These are phyloP conservation scores for Phaeophleospora eucalypticola DNA, from an alignment of 2,329 filamentous ascomycete genomes.

Conservation along the genomic window DNA sequence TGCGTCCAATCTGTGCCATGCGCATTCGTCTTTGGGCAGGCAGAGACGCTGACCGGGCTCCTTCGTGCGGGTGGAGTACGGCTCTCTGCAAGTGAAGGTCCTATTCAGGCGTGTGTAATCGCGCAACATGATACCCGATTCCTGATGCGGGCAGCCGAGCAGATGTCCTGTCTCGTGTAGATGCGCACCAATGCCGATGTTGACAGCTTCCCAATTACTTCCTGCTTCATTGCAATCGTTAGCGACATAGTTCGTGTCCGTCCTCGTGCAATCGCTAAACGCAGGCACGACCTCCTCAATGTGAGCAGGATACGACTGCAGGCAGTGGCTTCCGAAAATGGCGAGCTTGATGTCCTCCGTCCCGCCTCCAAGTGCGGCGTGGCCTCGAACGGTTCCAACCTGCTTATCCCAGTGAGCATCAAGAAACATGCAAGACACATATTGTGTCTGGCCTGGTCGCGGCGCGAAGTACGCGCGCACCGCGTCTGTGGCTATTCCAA, in stretches of 20 bases:
- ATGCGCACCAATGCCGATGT: conserved; percentile 89
- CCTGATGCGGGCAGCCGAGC: conserved; percentile 85
- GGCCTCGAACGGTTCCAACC: conserved; percentile 67
- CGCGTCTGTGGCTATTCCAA: conserved; percentile 70
- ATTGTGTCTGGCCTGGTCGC: conserved; percentile 72
- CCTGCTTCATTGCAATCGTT: conserved; percentile 85
- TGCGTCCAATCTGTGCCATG: conserved; percentile 85
- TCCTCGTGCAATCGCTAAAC: conserved; percentile 86
- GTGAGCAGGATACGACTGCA: conserved; percentile 84
- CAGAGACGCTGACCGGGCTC: conserved; percentile 72
- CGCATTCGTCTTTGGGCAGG: conserved; percentile 74
- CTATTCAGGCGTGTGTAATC: conserved; percentile 84
- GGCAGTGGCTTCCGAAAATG: conserved; percentile 85
- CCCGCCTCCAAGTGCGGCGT: conserved; percentile 77
- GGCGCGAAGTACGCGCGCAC: conserved; percentile 74
- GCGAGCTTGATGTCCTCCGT: conserved; percentile 73
- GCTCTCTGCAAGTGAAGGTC: conserved; percentile 74
- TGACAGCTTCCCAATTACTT: conserved; percentile 92
- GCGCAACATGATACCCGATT: conserved; percentile 84
- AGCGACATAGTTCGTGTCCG: conserved; percentile 72
- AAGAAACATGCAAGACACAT: conserved; percentile 80
- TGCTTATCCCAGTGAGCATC: conserved; percentile 83
- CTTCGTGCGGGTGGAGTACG: conserved; percentile 82
- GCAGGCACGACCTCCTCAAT: conserved; percentile 87
- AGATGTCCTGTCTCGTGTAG: conserved; percentile 87